Evolutionary conservation across 1,284 basidiomycete genomes (phyloP).

Genomic region (Inonotus hispidus): DNA sequence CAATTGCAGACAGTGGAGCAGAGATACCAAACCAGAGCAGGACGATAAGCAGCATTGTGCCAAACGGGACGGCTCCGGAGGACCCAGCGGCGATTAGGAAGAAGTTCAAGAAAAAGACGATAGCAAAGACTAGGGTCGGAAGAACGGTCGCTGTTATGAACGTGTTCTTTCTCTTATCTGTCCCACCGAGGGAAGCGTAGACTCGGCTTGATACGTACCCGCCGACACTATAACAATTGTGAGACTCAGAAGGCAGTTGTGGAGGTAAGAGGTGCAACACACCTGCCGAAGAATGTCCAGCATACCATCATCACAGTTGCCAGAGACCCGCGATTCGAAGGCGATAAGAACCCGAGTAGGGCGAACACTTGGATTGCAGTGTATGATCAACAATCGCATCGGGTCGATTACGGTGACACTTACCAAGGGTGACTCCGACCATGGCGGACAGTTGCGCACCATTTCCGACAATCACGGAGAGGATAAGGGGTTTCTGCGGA

Average conservation of each 20-base stretch:
- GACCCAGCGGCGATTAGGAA: slow-evolving; percentile 83
- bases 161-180: slow-evolving; percentile 75
- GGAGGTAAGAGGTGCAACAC: slow-evolving; percentile 23
- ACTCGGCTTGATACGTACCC: slow-evolving; percentile 87
- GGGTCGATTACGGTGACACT: slow-evolving; percentile 17
- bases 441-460: slow-evolving; percentile 88
- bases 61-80: slow-evolving; percentile 95
- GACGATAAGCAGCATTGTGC: slow-evolving; percentile 90
- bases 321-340: slow-evolving; percentile 91
- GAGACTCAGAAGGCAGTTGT: background rate
- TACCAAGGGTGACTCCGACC: slow-evolving; percentile 83
- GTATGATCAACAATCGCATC: background rate
- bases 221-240: slow-evolving; percentile 51
- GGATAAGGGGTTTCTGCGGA: slow-evolving; percentile 71
- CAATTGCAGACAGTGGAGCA: slow-evolving; percentile 73
- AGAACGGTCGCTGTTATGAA: slow-evolving; percentile 86
- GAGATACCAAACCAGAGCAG: slow-evolving; percentile 96
- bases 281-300: slow-evolving; percentile 92
- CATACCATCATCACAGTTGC: slow-evolving; percentile 96
- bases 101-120: slow-evolving; percentile 84
- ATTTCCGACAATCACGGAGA: slow-evolving; percentile 87
- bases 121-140: slow-evolving; percentile 80
- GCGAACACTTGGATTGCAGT: slow-evolving; percentile 69
- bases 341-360: slow-evolving; percentile 92
- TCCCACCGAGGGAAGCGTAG: slow-evolving; percentile 81